Evolutionary conservation across 2,329 filamentous ascomycete species (phyloP).

Genomic region (Magnaporthiopsis rhizophila): DNA sequence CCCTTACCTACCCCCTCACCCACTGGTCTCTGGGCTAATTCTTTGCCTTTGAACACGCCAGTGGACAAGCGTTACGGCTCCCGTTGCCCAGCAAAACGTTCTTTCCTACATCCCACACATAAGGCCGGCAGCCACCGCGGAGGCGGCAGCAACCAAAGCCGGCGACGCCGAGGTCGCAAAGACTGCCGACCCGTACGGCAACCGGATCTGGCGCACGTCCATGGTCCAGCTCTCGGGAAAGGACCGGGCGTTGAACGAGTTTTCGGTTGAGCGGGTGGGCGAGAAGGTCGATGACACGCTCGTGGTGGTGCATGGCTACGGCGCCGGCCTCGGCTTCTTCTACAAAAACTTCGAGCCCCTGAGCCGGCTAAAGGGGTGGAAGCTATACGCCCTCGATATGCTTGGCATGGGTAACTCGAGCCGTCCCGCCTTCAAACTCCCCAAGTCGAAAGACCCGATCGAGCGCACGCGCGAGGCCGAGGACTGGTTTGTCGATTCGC

Average conservation of each 20-base stretch:
- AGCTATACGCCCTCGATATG: slow-evolving; percentile 88
- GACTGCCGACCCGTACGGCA: slow-evolving; percentile 67
- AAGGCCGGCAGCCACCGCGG: slow-evolving; percentile 61
- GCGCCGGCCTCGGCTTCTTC: slow-evolving; percentile 92
- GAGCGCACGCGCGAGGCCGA: slow-evolving; percentile 84
- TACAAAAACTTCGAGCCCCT: slow-evolving; percentile 96
- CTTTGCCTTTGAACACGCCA: slow-evolving; percentile 26
- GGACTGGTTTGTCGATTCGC: slow-evolving; percentile 88
- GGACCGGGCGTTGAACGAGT: slow-evolving; percentile 84
- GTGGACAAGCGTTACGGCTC: slow-evolving; percentile 82
- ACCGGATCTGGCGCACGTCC: slow-evolving; percentile 75
- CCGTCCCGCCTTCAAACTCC: slow-evolving; percentile 73
- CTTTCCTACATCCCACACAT: slow-evolving; percentile 72
- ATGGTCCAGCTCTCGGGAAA: slow-evolving; percentile 81
- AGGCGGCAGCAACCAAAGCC: slow-evolving; percentile 19
- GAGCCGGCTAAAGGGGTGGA: slow-evolving; percentile 72
- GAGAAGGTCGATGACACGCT: slow-evolving; percentile 77
- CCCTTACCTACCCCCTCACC: too few species aligned
- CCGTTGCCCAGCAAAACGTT: slow-evolving; percentile 79
- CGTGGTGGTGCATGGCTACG: slow-evolving; percentile 95
- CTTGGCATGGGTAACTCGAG: slow-evolving; percentile 89
- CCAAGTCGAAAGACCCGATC: slow-evolving; percentile 68
- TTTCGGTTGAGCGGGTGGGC: slow-evolving; percentile 75
- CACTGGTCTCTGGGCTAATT: neutral
- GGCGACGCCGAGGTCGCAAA: slow-evolving; percentile 4